These are phyloP conservation scores for Aristolochia contorta DNA, from an alignment of 164 flowering plant genomes.

Conservation along the genomic window DNA sequence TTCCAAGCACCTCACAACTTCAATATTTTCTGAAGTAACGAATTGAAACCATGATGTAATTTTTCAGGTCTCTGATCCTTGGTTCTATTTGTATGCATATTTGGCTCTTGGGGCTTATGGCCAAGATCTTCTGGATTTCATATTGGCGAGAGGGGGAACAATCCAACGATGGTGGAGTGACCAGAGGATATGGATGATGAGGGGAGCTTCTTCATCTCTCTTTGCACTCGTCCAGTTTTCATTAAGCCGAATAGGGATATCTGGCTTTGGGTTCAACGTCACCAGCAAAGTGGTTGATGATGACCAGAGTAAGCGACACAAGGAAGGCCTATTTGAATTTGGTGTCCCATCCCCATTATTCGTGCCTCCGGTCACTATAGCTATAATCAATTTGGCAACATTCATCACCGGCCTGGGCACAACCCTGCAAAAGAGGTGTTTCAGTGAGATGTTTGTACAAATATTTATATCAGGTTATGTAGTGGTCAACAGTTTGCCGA, in stretches of 20 bases:
- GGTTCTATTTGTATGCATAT: constrained; percentile 44
- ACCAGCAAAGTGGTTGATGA: constrained; percentile 52
- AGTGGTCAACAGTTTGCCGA: constrained; percentile 42
- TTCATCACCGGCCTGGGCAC: constrained; percentile 17
- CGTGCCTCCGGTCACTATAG: constrained; percentile 35
- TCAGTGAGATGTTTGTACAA: constrained; percentile 22
- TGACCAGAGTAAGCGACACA: constrained; percentile 43
- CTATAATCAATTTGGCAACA: constrained; percentile 39
- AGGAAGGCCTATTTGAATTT: constrained; percentile 51
- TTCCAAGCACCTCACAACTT: no score
- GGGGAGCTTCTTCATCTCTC: constrained; percentile 37
- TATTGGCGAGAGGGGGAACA: constrained; percentile 20
- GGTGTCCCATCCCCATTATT: constrained; percentile 57
- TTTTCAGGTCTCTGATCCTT: constrained; percentile 39
- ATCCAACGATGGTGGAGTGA: constrained; percentile 61
- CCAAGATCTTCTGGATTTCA: constrained; percentile 46
- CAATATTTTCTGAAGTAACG: not conserved
- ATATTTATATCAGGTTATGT: constrained; percentile 36
- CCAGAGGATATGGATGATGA: constrained; percentile 66
- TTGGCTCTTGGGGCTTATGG: constrained; percentile 48
- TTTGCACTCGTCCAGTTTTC: constrained; percentile 37
- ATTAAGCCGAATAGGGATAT: constrained; percentile 26
- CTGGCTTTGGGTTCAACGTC: constrained; percentile 39
- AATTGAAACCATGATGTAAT: no score
- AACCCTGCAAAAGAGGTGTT: constrained; percentile 4